Percentiles rank a stretch among this genome's conserved stretches.
These are phyloP conservation scores for Malus asiatica DNA, from an alignment of 306 rosid genomes.

Conservation along the genomic window DNA sequence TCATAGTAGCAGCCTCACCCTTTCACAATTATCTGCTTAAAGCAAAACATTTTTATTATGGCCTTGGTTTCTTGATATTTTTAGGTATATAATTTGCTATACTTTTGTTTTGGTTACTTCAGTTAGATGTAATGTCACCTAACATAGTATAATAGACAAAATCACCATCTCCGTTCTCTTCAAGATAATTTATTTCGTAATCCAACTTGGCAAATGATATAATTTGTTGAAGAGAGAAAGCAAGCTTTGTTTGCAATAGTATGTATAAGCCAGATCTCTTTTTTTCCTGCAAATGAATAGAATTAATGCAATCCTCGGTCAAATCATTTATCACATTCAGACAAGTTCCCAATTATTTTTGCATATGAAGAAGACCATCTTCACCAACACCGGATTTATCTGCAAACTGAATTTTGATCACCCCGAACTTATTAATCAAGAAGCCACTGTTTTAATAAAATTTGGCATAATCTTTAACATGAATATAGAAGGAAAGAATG, in stretches of 20 bases:
- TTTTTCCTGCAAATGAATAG: slow-evolving; percentile 48
- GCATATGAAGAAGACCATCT: slow-evolving; percentile 30
- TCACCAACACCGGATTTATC: slow-evolving; percentile 47
- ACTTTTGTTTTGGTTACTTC: too few species aligned
- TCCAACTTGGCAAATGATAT: slow-evolving; percentile 54
- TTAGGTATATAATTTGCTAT: too few species aligned
- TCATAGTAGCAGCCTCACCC: too few species aligned
- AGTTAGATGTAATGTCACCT: neutral
- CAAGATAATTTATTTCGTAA: slow-evolving; percentile 38
- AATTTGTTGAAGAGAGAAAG: slow-evolving; percentile 70
- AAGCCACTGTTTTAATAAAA: neutral
- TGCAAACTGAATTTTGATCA: slow-evolving; percentile 30
- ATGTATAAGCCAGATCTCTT: slow-evolving; percentile 35
- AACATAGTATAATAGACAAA: slow-evolving; percentile 27
- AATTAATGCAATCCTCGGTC: slow-evolving; percentile 56
- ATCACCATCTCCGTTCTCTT: neutral
- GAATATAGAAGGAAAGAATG: neutral
- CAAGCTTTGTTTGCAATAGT: slow-evolving; percentile 64
- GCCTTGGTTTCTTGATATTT: too few species aligned
- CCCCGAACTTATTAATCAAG: slow-evolving; percentile 3
- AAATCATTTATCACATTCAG: slow-evolving; percentile 45
- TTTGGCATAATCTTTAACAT: neutral
- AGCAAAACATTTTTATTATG: too few species aligned
- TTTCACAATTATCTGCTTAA: too few species aligned
- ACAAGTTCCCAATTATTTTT: slow-evolving; percentile 59